Base-by-base conservation (phyloP, 2,329 filamentous ascomycete species). In the Fusarium phyllophilum region DNA sequence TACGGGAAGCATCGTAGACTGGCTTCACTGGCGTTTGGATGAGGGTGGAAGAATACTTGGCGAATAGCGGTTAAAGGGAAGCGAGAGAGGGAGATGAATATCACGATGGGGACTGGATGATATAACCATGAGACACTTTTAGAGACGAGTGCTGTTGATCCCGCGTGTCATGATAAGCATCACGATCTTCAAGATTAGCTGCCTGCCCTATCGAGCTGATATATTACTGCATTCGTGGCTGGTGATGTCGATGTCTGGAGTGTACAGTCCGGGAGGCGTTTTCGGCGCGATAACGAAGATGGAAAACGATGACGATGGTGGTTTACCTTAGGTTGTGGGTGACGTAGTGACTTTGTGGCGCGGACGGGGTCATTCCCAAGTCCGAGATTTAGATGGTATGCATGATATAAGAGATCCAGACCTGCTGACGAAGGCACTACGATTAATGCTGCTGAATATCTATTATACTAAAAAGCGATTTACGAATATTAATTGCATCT, bases 321-420 rank as follows among this genome's bases (percentile, higher is more conserved):
- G 52, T 58, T 51, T 68, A 22, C 20, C 24, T 31, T 41, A 2
- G 48, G 72, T 62, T 63, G 52, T 36, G 31, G 75, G 75, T 78
- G 75, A 77, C 75, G 75, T 77, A 77, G 68, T 59, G 57, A 54
- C 20, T 61, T 39, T 56, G 75, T 77, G 74, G 74, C 74, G 75
- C 70, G 62, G 70, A 65, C 51, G 48, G 68, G 55, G 39, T 57
- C 59, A 57, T 64, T 54, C 64, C 54, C 68, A 72, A 64, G 62
- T 52, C 63, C 45, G 45, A 48, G 58, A 36, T 17, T 24, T n/a
- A 51, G 38, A 38, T 51, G 39, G 29, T 57, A 56, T 41, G 51
- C 66, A 70, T 70, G 51, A 59, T 70, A 69, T 57, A 75, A 64
- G 45, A 75, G 56, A 36, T 54, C 31, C 33, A 51, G 60, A 41